phyloP scores from a whole-genome alignment of 768 basidiomycete genomes.

The Lenzites betulinus region DNA sequence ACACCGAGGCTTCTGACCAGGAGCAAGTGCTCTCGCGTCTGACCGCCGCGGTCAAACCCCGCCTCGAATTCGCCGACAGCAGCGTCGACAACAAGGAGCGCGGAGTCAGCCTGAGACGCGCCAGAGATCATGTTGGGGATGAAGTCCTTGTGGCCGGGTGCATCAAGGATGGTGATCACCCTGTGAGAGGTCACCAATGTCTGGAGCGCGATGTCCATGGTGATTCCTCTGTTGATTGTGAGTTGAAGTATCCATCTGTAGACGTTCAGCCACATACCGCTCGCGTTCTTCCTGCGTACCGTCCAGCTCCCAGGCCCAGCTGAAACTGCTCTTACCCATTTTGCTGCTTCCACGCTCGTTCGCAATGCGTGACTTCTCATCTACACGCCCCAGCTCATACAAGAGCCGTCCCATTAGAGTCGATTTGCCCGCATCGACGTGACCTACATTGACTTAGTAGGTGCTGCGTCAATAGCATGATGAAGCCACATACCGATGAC shows the following conservation, averaged over 20 bases:
- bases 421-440: conserved; percentile 98
- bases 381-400: conserved; percentile 87
- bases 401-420: conserved; percentile 94
- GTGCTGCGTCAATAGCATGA: not conserved
- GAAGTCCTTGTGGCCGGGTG: conserved; percentile 96
- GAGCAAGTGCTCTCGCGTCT: conserved; percentile 92
- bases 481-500: conserved; percentile 72
- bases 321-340: conserved; percentile 92
- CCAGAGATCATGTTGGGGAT: conserved; percentile 99
- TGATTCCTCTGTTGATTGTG: conserved; percentile 73
- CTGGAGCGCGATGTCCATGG: conserved; percentile 94
- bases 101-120: conserved; percentile 94
- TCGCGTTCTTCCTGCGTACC: conserved; percentile 91
- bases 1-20: conserved; percentile 93
- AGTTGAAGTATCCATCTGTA: not conserved
- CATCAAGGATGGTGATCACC: conserved; percentile 91
- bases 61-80: conserved; percentile 92
- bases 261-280: conserved; percentile 51
- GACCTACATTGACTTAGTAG: conserved; percentile 53
- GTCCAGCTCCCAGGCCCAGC: conserved; percentile 98
- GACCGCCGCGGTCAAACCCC: conserved; percentile 91
- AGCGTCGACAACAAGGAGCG: conserved; percentile 90
- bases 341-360: conserved; percentile 91
- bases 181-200: conserved; percentile 72
- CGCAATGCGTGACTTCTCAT: conserved; percentile 78